Base-by-base conservation (phyloP, 176 grass and related monocot species). In the Neostapfia colusana region DNA sequence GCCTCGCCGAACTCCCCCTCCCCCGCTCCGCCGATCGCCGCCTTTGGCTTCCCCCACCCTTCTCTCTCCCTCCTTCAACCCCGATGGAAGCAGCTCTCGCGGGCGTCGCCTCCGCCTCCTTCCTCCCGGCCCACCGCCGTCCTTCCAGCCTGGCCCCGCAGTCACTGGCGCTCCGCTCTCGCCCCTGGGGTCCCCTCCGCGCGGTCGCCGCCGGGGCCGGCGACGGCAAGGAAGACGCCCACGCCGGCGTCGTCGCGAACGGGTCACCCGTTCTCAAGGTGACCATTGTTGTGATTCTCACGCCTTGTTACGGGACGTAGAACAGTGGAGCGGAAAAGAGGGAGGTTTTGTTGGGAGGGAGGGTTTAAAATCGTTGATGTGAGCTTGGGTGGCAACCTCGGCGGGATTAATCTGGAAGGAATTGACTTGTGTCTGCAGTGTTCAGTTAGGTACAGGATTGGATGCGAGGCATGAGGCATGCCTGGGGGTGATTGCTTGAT, bases 241-340 rank as follows among this genome's bases (percentile, higher is more conserved):
- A 70, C 35, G 3, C 36, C 14, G 44, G 63, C 8, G 62, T 41
- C 70, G 45, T 24, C 31, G 28, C 76, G 5, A 88, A 88, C 40
- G 81, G 81, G 23, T 66, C 70, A 46, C 86, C 86, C 31, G 56
- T 84, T 34, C 24, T 66, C 71, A 84, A 84, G 86, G 86, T 88
- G 81, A 49, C 45, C 39, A 21, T 2, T 10, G 1, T 8, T 4
- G 10, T 3, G 26, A 12, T 13, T 26, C 10, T 58, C 10, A 5
- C 55, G 26, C 21, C 54, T 24, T 58, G 55, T 58, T 5, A 58
- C 10, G 2, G 20, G n/a, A 24, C 8, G 53, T 23, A 0, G n/a
- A 56, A 56, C 53, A 9, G 4, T 1, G 17, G 16, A 2, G 31
- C 3, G 31, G 31, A 55, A 31, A 23, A 23, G 20, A 57, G n/a